phyloP scores from a whole-genome alignment of 2,329 filamentous ascomycete genomes.

The Cryphonectria japonica region DNA sequence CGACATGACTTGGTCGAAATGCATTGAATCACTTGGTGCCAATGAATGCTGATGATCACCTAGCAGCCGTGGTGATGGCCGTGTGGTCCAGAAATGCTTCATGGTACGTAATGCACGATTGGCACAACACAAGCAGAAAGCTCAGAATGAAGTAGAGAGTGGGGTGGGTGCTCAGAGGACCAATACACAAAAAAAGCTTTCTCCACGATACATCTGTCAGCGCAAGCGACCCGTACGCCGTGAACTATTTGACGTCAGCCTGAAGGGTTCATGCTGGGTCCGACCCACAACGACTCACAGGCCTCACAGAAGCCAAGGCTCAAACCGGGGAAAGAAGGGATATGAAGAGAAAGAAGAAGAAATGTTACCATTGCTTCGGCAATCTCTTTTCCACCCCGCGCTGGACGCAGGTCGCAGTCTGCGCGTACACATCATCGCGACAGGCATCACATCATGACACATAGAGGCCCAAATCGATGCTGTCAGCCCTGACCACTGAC shows the following conservation, averaged over 20 bases:
- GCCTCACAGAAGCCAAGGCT: slow-evolving; percentile 11
- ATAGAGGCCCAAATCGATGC: slow-evolving; percentile 3
- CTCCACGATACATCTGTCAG: slow-evolving; percentile 3
- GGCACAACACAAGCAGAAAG: background rate
- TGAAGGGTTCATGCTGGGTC: slow-evolving; percentile 26
- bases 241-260: slow-evolving; percentile 24
- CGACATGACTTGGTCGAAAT: background rate
- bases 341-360: background rate
- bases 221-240: background rate
- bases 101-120: background rate
- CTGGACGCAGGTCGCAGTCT: background rate
- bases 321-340: slow-evolving; percentile 4
- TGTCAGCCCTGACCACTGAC: slow-evolving; percentile 24
- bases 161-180: background rate
- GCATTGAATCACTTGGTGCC: background rate
- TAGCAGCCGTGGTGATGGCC: background rate
- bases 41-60: background rate
- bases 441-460: slow-evolving; percentile 3
- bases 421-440: background rate
- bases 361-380: background rate
- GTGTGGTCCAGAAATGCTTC: background rate
- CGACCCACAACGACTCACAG: slow-evolving; percentile 6
- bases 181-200: background rate
- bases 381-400: background rate
- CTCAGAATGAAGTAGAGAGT: background rate